Evolutionary conservation across 1,284 basidiomycete genomes (phyloP).

Genomic region (Melanopsichium pennsylvanicum): DNA sequence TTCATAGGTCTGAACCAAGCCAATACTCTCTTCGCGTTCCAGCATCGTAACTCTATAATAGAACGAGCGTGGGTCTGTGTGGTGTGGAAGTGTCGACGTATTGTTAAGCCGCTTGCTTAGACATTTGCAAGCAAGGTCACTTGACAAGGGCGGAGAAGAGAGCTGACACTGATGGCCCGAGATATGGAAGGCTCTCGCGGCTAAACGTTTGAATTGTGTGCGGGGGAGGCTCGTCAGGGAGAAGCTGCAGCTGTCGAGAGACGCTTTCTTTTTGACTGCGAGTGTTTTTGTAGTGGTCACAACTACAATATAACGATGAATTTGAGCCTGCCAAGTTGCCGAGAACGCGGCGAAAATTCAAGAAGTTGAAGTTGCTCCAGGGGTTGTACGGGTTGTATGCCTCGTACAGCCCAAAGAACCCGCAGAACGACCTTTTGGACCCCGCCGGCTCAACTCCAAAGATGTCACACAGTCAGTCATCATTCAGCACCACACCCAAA

Average conservation of each 20-base stretch:
- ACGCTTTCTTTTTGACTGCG: conserved; percentile 2
- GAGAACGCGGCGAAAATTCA: not conserved
- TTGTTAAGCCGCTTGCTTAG: too few species aligned
- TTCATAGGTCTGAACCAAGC: not conserved
- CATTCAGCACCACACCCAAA: not conserved
- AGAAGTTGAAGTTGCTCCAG: too few species aligned
- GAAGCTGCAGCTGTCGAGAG: not conserved
- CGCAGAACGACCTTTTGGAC: not conserved
- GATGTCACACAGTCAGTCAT: too few species aligned
- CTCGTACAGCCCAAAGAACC: not conserved
- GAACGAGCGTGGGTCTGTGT: too few species aligned
- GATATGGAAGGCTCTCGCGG: conserved; percentile 5
- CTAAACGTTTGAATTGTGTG: not conserved
- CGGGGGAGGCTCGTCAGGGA: conserved; percentile 4
- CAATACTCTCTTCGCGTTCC: not conserved
- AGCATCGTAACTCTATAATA: too few species aligned
- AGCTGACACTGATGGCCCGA: not conserved
- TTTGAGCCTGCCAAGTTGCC: not conserved
- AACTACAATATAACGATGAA: too few species aligned
- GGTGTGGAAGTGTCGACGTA: too few species aligned
- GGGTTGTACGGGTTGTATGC: not conserved
- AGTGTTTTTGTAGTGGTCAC: not conserved
- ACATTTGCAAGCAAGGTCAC: too few species aligned
- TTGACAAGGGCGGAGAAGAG: not conserved
- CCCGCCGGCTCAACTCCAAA: not conserved